Percentiles rank a stretch among this genome's conserved stretches.
Conservation (phyloP, 768 basidiomycete genomes). For the Amanita fuliginea region DNA sequence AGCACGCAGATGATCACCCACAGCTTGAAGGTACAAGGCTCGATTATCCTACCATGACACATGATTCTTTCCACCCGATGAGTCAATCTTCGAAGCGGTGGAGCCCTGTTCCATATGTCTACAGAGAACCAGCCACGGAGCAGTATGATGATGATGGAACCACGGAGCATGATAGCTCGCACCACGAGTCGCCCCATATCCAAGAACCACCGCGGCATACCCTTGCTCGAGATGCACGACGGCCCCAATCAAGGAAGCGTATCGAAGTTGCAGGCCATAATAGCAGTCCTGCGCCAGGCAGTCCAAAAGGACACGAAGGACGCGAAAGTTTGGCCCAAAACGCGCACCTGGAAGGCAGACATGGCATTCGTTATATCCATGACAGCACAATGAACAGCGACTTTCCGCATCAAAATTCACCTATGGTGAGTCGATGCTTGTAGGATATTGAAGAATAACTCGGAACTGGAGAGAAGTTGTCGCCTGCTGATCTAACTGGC, state of each 20-base stretch:
- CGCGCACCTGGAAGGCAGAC: neutral
- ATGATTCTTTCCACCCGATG: conserved; percentile 6
- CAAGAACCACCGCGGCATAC: neutral
- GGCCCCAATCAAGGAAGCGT: neutral
- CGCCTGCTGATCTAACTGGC: neutral
- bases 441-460: neutral
- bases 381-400: neutral
- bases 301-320: neutral
- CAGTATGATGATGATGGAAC: conserved; percentile 2
- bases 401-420: neutral
- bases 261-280: neutral
- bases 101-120: conserved; percentile 24
- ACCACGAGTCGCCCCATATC: neutral
- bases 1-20: neutral
- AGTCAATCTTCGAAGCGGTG: conserved; percentile 14
- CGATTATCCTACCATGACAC: neutral
- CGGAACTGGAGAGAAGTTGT: neutral
- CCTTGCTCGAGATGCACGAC: neutral
- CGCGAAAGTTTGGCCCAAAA: neutral
- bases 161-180: neutral
- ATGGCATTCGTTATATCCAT: neutral
- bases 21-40: neutral
- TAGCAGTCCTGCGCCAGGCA: neutral
- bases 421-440: conserved; percentile 1
- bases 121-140: conserved; percentile 15